A percentile compares a stretch with the other conserved stretches of the same genome.
Conservation (phyloP, 78 protist species). For the Dictyostelium citrinum region DNA sequence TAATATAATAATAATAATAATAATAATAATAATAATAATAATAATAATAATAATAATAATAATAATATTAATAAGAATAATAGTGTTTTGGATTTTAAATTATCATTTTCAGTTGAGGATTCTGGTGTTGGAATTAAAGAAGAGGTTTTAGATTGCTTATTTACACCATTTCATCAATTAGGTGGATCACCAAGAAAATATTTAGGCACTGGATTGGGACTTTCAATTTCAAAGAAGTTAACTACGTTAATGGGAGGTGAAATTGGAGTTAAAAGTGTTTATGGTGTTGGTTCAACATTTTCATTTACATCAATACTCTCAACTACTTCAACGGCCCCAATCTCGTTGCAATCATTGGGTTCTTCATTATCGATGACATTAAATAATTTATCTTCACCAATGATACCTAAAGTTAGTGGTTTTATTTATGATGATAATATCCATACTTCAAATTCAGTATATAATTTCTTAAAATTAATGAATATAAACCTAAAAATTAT, state of each 20-base stretch:
- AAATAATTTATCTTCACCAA: background rate
- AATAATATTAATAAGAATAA: background rate
- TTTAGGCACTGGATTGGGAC: slow-evolving; percentile 82
- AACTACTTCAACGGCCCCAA: background rate
- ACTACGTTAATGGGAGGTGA: slow-evolving; percentile 73
- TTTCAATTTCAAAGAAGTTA: slow-evolving; percentile 62
- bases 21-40: background rate
- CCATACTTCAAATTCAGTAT: background rate
- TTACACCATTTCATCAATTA: slow-evolving; percentile 59
- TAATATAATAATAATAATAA: background rate
- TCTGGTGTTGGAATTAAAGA: slow-evolving; percentile 70
- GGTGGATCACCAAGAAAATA: slow-evolving; percentile 7
- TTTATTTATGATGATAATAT: slow-evolving; percentile 18
- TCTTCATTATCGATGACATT: background rate
- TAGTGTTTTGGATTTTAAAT: background rate
- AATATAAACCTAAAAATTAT: background rate
- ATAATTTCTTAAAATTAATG: background rate
- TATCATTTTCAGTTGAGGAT: slow-evolving; percentile 58
- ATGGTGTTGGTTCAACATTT: slow-evolving; percentile 80
- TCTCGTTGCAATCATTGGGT: background rate
- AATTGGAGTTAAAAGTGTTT: slow-evolving; percentile 5
- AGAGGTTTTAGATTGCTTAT: background rate
- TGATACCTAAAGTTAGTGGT: background rate
- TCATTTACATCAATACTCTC: slow-evolving; percentile 15
- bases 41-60: background rate